phyloP scores from a whole-genome alignment of 2,329 filamentous ascomycete species.

The Pseudocercospora eumusae region DNA sequence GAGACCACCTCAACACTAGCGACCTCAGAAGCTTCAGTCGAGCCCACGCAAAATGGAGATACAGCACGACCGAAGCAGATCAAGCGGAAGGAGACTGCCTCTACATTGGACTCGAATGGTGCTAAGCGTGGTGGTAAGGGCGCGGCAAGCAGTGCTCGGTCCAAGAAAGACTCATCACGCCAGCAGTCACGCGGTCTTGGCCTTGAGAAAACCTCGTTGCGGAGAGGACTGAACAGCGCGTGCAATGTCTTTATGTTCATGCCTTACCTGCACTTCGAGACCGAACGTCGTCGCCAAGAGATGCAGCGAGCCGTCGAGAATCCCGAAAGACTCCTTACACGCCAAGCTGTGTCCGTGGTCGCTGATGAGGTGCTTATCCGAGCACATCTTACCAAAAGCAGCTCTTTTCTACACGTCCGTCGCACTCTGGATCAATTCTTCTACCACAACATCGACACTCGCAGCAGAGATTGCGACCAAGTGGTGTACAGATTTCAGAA shows the following conservation, averaged over 20 bases:
- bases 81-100: slow-evolving; percentile 25
- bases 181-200: slow-evolving; percentile 15
- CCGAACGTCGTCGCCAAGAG: slow-evolving; percentile 48
- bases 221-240: slow-evolving; percentile 11
- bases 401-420: slow-evolving; percentile 55
- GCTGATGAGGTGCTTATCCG: slow-evolving; percentile 44
- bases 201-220: slow-evolving; percentile 15
- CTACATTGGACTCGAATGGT: slow-evolving; percentile 20
- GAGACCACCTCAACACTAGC: slow-evolving; percentile 18
- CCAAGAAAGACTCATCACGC: slow-evolving; percentile 12
- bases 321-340: slow-evolving; percentile 11
- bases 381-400: slow-evolving; percentile 28
- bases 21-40: slow-evolving; percentile 16
- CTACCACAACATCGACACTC: slow-evolving; percentile 65
- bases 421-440: slow-evolving; percentile 67
- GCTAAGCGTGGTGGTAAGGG: slow-evolving; percentile 7
- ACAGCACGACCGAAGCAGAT: slow-evolving; percentile 14
- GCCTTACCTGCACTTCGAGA: slow-evolving; percentile 67
- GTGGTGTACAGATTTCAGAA: slow-evolving; percentile 61
- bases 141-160: not conserved
- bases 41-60: slow-evolving; percentile 9
- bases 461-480: slow-evolving; percentile 62
- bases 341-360: slow-evolving; percentile 17
- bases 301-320: slow-evolving; percentile 59
- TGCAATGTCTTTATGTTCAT: slow-evolving; percentile 55